Conservation (phyloP, 164 flowering plant genomes). For the Annona squamosa region DNA sequence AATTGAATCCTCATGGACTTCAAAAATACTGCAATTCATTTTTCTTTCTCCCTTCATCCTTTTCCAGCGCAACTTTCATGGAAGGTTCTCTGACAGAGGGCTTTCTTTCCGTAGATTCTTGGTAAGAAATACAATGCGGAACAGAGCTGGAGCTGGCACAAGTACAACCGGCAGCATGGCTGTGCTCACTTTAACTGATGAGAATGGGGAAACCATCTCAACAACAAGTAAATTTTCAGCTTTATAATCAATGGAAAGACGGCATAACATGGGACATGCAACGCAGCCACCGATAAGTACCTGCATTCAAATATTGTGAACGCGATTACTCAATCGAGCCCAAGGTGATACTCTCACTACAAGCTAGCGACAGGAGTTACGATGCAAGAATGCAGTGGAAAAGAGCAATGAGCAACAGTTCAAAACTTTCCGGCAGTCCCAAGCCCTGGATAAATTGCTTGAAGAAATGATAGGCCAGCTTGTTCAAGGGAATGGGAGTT, state of each 20-base stretch:
- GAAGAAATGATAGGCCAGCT: not conserved
- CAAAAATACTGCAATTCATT: no score
- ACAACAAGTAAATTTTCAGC: constrained; percentile 39
- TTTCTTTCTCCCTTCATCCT: no score
- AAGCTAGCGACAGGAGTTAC: not conserved
- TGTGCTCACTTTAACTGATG: constrained; percentile 17
- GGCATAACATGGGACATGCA: constrained; percentile 83
- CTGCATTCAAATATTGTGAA: constrained; percentile 23
- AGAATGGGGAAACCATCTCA: constrained; percentile 57
- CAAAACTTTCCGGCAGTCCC: not conserved
- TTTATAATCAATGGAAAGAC: constrained; percentile 48
- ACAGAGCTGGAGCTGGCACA: no score
- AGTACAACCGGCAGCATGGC: not conserved
- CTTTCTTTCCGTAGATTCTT: no score
- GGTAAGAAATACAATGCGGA: no score
- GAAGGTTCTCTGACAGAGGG: no score
- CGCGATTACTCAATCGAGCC: not conserved
- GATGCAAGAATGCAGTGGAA: not conserved
- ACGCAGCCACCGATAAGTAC: constrained; percentile 63
- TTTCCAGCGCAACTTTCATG: no score
- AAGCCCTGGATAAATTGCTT: not conserved
- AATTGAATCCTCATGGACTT: no score
- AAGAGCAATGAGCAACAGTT: not conserved
- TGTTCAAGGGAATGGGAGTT: not conserved
- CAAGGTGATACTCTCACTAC: not conserved